phyloP scores from a whole-genome alignment of 140 eudicot genomes.

The Ambrosia hybrid region DNA sequence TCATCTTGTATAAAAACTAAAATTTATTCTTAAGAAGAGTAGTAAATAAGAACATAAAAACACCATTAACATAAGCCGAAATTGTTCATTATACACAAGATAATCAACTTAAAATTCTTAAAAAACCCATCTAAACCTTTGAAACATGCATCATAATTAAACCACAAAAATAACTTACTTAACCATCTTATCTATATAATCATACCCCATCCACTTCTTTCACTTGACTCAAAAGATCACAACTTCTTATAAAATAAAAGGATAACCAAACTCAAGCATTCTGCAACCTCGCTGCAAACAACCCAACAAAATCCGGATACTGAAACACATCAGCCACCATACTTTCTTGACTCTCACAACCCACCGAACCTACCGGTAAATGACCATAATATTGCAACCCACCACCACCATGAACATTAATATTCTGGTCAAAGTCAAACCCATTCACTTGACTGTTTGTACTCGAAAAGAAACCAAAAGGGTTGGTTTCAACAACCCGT shows the following conservation, averaged over 20 bases:
- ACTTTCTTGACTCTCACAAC: conserved; percentile 29
- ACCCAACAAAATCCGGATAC: conserved; percentile 44
- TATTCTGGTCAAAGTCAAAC: conserved; percentile 22
- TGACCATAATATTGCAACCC: conserved; percentile 24
- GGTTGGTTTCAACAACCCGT: conserved; percentile 18
- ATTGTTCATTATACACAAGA: conserved; percentile 3
- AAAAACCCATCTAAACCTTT: not conserved
- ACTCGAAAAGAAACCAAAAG: conserved; percentile 24
- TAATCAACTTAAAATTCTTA: not conserved
- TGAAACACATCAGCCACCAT: conserved; percentile 50
- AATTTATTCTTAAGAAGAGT: too few relatives aligned
- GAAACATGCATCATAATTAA: not conserved
- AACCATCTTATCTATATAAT: not conserved
- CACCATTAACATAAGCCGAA: not conserved
- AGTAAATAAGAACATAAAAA: not conserved
- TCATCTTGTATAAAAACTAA: too few relatives aligned
- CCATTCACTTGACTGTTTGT: conserved; percentile 7
- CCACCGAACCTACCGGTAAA: conserved; percentile 4
- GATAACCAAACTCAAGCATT: conserved; percentile 12
- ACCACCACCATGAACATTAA: conserved; percentile 9
- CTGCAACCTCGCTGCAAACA: conserved; percentile 34
- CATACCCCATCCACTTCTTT: not conserved
- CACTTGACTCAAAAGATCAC: conserved; percentile 7
- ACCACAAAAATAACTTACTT: not conserved
- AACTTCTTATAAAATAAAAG: not conserved